Conservation (phyloP, 768 basidiomycete genomes). For the Pleurotus sapidus region DNA sequence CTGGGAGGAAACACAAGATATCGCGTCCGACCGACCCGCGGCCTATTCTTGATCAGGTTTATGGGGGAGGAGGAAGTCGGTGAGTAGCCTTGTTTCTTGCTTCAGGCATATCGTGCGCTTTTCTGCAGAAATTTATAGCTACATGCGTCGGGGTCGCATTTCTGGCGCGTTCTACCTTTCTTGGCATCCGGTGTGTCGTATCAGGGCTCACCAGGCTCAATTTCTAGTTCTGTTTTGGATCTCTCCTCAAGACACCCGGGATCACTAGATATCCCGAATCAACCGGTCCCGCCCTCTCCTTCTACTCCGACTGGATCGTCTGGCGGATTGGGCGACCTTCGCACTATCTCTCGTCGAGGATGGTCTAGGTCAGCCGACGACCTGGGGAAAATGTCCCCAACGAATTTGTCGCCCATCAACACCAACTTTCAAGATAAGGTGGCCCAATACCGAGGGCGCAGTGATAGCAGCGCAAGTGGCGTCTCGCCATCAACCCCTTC, state of each 20-base stretch:
- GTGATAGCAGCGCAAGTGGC: slow-evolving; percentile 51
- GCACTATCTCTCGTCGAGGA: slow-evolving; percentile 62
- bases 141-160: background rate
- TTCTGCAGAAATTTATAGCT: no score
- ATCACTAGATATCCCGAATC: slow-evolving; percentile 40
- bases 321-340: slow-evolving; percentile 60
- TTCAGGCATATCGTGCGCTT: no score
- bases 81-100: slow-evolving; percentile 29
- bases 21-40: slow-evolving; percentile 82
- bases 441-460: slow-evolving; percentile 62
- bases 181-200: background rate
- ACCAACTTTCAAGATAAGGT: slow-evolving; percentile 59
- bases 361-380: slow-evolving; percentile 86
- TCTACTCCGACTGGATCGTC: slow-evolving; percentile 32
- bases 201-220: background rate
- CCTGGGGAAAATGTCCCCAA: slow-evolving; percentile 50
- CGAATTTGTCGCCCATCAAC: slow-evolving; percentile 35
- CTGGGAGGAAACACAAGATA: slow-evolving; percentile 68
- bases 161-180: background rate
- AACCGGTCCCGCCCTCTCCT: slow-evolving; percentile 33
- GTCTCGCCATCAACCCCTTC: slow-evolving; percentile 32
- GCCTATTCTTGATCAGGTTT: slow-evolving; percentile 62
- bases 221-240: slow-evolving; percentile 62
- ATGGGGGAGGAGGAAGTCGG: slow-evolving; percentile 45
- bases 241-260: slow-evolving; percentile 42